Conservation (phyloP, 2,329 filamentous ascomycete species). For the Sporothrix brunneoviolacea region DNA sequence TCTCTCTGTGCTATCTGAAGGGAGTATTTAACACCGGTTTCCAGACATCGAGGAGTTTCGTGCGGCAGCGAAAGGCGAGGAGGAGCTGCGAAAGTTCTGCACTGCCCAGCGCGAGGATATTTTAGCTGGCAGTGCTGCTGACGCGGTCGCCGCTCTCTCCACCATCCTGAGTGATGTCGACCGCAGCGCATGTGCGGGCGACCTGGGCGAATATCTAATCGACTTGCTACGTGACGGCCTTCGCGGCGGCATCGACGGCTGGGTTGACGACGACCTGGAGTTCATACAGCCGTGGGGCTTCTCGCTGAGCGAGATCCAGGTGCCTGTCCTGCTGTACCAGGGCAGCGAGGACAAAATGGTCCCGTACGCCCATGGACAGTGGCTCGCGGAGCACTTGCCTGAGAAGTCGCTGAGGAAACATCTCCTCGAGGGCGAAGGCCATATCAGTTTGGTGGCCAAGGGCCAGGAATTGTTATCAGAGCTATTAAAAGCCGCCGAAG, state of each 20-base stretch:
- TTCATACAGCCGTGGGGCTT: background rate
- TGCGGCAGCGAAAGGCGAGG: background rate
- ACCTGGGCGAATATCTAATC: background rate
- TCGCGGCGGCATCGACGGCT: background rate
- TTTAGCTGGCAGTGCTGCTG: background rate
- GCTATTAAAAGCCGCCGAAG: background rate
- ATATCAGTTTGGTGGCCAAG: constrained; percentile 5
- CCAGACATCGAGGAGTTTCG: constrained; percentile 2
- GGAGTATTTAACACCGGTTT: too few species aligned
- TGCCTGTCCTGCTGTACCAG: constrained; percentile 4
- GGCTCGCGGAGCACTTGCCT: constrained; percentile 1
- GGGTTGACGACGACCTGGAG: constrained; percentile 6
- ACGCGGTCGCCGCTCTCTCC: background rate
- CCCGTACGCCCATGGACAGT: background rate
- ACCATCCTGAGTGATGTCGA: constrained; percentile 2
- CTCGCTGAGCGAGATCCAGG: background rate
- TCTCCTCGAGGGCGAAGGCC: constrained; percentile 4
- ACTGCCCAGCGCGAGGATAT: background rate
- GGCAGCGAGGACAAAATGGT: constrained; percentile 8
- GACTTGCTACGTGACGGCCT: background rate
- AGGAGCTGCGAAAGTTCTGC: background rate
- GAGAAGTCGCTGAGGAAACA: background rate
- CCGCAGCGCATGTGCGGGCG: background rate
- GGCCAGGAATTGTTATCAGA: background rate
- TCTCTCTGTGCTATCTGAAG: too few species aligned